Percentiles rank a stretch among this genome's conserved stretches.
These are phyloP conservation scores for Pseudopediastrum boryanum DNA, from an alignment of 139 green algal genomes.

Conservation along the genomic window DNA sequence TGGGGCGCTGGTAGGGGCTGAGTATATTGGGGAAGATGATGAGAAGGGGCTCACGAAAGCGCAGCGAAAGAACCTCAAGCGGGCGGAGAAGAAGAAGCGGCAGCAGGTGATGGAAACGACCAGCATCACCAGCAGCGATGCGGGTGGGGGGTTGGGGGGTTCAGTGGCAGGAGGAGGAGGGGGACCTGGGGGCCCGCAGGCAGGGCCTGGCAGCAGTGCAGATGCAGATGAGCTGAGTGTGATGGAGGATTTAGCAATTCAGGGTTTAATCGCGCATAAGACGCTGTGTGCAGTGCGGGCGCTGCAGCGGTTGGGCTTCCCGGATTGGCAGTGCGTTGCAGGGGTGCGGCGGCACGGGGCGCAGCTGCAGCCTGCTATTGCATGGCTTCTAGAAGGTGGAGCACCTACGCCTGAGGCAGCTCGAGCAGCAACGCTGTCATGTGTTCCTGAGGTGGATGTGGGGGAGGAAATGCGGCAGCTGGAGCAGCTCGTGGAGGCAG, in stretches of 20 bases:
- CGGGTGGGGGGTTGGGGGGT: neutral
- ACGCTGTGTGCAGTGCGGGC: constrained; percentile 41
- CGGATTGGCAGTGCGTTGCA: constrained; percentile 42
- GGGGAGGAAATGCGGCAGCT: constrained; percentile 41
- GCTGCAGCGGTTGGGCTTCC: constrained; percentile 63
- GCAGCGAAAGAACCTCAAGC: constrained; percentile 77
- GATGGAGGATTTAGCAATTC: constrained; percentile 48
- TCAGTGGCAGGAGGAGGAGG: neutral
- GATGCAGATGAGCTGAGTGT: constrained; percentile 7
- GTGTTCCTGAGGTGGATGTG: constrained; percentile 15
- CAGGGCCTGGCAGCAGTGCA: neutral
- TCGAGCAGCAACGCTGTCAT: constrained; percentile 1
- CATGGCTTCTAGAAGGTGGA: constrained; percentile 57
- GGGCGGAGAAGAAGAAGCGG: constrained; percentile 64
- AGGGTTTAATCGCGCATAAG: constrained; percentile 44
- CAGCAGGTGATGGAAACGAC: neutral
- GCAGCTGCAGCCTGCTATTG: constrained; percentile 58
- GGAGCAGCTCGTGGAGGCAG: constrained; percentile 14
- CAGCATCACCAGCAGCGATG: neutral
- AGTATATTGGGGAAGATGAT: constrained; percentile 34
- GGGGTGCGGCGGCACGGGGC: constrained; percentile 64
- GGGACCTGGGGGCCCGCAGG: neutral
- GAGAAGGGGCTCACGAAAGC: constrained; percentile 61
- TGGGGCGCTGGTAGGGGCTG: constrained; percentile 32
- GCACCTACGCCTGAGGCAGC: neutral